These are phyloP conservation scores for Lanmaoa rubissima DNA, from an alignment of 768 basidiomycete species.

Conservation along the genomic window DNA sequence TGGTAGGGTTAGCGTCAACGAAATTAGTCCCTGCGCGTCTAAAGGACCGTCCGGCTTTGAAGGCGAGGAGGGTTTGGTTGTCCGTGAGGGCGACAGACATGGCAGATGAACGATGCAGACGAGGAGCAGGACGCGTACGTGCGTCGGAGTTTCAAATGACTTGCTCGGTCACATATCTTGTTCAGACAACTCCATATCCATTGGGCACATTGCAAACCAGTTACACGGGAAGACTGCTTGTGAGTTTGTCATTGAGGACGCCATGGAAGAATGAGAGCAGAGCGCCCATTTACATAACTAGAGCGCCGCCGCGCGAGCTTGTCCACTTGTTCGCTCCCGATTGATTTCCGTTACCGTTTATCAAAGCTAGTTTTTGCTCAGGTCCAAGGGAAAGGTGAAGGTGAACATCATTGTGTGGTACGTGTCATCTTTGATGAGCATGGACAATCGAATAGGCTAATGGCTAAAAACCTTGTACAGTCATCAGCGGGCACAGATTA, in stretches of 20 bases:
- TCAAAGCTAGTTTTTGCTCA: neutral
- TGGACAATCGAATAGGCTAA: neutral
- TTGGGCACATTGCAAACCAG: too few species aligned
- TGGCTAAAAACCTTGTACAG: neutral
- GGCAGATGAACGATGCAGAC: neutral
- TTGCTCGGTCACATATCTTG: too few species aligned
- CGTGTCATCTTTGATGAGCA: neutral
- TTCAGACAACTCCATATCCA: too few species aligned
- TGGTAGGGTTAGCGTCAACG: slow-evolving; percentile 65
- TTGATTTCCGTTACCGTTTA: too few species aligned
- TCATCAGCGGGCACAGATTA: neutral
- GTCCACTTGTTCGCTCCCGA: too few species aligned
- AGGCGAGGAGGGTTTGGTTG: slow-evolving; percentile 39
- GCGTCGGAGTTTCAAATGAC: slow-evolving; percentile 22
- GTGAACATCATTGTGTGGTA: neutral
- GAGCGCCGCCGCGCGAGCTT: too few species aligned
- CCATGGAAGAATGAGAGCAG: too few species aligned
- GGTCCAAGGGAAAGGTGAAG: neutral
- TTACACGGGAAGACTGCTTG: too few species aligned
- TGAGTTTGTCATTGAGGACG: too few species aligned
- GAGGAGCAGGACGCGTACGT: slow-evolving; percentile 13
- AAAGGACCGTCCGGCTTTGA: slow-evolving; percentile 74
- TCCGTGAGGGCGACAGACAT: slow-evolving; percentile 32
- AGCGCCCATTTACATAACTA: too few species aligned
- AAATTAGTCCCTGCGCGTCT: slow-evolving; percentile 63